A percentile compares a stretch with the other conserved stretches of the same genome.
Evolutionary conservation across 2,329 filamentous ascomycete species (phyloP).

Genomic region (Lachnellula arida): DNA sequence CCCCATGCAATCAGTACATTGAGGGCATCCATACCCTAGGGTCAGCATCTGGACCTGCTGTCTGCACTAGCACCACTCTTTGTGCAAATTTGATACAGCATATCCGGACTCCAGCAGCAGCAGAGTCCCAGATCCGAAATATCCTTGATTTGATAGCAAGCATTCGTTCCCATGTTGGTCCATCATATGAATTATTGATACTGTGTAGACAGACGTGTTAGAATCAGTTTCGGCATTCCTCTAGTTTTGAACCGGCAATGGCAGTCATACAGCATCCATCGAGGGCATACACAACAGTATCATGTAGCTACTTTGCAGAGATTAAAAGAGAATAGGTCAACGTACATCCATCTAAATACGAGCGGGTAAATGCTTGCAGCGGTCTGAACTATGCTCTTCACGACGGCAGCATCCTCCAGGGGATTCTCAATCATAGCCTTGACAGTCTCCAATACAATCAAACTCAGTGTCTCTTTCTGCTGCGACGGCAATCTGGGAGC

Average conservation of each 20-base stretch:
- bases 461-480: constrained; percentile 75
- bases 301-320: constrained; percentile 6
- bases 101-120: constrained; percentile 71
- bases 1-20: background rate
- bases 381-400: constrained; percentile 83
- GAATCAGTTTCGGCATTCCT: constrained; percentile 16
- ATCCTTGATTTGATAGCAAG: constrained; percentile 84
- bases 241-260: background rate
- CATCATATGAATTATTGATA: constrained; percentile 80
- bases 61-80: constrained; percentile 87
- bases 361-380: constrained; percentile 90
- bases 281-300: background rate
- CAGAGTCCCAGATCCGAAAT: constrained; percentile 79
- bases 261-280: background rate
- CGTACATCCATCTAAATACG: constrained; percentile 91
- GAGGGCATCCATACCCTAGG: constrained; percentile 61
- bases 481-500: constrained; percentile 74
- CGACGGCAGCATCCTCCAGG: constrained; percentile 72
- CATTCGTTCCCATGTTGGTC: constrained; percentile 82
- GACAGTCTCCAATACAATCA: constrained; percentile 74
- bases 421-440: constrained; percentile 63
- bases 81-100: constrained; percentile 98
- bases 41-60: constrained; percentile 74
- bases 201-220: constrained; percentile 44
- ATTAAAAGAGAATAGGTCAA: constrained; percentile 33